phyloP scores from a whole-genome alignment of 768 basidiomycete species.

The Pholiota molesta region DNA sequence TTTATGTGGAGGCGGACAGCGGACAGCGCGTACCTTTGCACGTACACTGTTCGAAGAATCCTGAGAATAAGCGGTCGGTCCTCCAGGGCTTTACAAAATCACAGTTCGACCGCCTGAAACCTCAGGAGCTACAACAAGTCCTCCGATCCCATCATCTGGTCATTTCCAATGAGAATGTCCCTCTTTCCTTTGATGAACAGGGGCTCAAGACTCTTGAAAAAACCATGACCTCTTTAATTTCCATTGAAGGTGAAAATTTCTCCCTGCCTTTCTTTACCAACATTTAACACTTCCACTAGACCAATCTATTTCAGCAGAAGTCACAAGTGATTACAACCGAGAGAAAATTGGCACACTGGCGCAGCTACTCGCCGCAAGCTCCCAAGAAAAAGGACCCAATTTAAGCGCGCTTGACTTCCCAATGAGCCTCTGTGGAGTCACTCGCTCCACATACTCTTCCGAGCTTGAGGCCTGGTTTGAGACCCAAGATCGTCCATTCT shows the following conservation, averaged over 20 bases:
- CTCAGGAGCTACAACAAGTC: neutral
- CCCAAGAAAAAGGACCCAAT: neutral
- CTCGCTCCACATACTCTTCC: neutral
- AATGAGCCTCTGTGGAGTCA: conserved; percentile 3
- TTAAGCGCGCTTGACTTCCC: conserved; percentile 1
- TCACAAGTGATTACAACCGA: neutral
- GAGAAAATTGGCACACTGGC: neutral
- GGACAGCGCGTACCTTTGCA: neutral
- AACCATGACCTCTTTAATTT: neutral
- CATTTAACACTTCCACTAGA: neutral
- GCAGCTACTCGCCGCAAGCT: neutral
- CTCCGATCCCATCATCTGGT: neutral
- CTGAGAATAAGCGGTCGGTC: neutral
- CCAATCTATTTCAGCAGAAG: neutral
- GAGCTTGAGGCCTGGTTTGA: conserved; percentile 5
- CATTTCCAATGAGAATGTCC: neutral
- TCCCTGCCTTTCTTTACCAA: neutral
- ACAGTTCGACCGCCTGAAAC: neutral
- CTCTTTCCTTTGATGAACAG: neutral
- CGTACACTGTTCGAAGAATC: neutral
- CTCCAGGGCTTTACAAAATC: neutral
- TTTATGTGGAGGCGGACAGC: neutral
- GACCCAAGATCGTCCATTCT: conserved; percentile 8
- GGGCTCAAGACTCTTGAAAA: neutral
- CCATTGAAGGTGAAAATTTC: neutral